Conservation (phyloP, 2,329 filamentous ascomycete genomes). For the Fusarium miscanthi region DNA sequence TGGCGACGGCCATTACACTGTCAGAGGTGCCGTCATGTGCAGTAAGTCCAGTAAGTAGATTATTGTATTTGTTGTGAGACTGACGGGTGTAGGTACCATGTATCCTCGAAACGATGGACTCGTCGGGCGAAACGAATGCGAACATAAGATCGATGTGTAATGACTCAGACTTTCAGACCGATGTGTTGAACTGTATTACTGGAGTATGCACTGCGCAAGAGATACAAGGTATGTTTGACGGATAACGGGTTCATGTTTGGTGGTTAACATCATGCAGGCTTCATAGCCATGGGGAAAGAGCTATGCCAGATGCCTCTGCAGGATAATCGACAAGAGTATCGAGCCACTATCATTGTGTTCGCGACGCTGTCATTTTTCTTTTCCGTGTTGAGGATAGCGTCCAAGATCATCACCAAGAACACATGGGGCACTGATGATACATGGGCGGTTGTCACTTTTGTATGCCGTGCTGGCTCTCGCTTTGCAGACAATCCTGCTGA, state of each 20-base stretch:
- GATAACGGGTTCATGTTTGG: accelerated
- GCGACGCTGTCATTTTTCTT: accelerated
- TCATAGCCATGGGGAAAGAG: not conserved
- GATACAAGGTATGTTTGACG: not conserved
- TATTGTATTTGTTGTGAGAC: not conserved
- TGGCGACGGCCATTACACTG: accelerated
- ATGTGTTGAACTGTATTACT: accelerated
- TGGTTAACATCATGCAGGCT: not conserved
- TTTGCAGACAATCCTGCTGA: not conserved
- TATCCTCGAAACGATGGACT: not conserved
- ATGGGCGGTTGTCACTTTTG: not conserved
- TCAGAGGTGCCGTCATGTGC: not conserved
- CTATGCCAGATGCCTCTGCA: not conserved
- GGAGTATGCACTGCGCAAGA: not conserved
- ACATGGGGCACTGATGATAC: conserved; percentile 5
- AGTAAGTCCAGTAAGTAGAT: not conserved
- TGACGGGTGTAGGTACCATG: not conserved
- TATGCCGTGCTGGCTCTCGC: not conserved
- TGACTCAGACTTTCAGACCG: accelerated
- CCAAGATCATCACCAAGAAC: not conserved
- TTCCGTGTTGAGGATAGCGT: accelerated
- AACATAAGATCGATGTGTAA: not conserved
- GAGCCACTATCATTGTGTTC: not conserved
- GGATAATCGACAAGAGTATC: not conserved
- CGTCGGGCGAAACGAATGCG: too few relatives aligned